These are phyloP conservation scores for Eimeria tenella DNA, from an alignment of 169 alveolate species.

Conservation along the genomic window DNA sequence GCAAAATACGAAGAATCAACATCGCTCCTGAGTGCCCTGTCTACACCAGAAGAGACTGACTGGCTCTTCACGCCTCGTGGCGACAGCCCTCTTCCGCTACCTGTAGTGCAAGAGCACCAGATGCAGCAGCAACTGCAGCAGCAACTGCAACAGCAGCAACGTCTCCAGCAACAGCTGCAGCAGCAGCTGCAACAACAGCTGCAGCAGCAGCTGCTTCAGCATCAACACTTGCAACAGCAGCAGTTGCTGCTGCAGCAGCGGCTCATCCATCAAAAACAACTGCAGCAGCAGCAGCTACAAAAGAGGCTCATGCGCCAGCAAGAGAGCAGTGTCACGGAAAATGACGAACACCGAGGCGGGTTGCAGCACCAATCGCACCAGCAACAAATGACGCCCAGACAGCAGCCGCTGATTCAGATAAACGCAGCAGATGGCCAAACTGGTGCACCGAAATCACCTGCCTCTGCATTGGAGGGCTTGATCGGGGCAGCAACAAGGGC, in stretches of 20 bases:
- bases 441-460: neutral
- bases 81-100: neutral
- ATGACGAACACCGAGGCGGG: too few species aligned
- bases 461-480: neutral
- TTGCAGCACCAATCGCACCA: too few species aligned
- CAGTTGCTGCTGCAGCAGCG: neutral
- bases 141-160: neutral
- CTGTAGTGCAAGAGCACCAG: neutral
- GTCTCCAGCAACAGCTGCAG: neutral
- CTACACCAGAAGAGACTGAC: neutral
- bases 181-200: neutral
- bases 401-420: too few species aligned
- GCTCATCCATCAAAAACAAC: neutral
- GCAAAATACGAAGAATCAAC: neutral
- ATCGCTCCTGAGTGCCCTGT: conserved; percentile 3
- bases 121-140: neutral
- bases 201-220: neutral
- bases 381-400: too few species aligned
- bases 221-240: neutral
- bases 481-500: neutral
- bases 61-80: neutral
- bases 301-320: neutral
- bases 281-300: neutral
- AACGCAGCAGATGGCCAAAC: neutral
- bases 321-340: too few species aligned